Conservation (phyloP, 1,284 basidiomycete species). For the Athelia sp. region DNA sequence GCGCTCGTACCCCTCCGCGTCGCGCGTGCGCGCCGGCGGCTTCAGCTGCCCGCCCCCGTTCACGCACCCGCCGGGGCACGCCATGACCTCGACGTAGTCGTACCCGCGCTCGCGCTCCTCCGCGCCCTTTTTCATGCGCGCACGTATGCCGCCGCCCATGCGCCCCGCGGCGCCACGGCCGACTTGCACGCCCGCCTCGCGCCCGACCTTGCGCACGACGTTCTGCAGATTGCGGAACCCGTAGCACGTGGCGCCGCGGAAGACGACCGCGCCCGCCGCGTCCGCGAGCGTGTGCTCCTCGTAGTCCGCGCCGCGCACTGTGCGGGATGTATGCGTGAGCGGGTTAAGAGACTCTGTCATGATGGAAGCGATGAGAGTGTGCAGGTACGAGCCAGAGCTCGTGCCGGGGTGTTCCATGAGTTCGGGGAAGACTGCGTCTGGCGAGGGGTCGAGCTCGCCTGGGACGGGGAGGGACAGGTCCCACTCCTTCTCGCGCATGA, state of each 20-base stretch:
- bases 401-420: constrained; percentile 79
- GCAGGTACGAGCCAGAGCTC: constrained; percentile 94
- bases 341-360: constrained; percentile 33
- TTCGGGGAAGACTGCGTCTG: constrained; percentile 50
- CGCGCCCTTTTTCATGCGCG: constrained; percentile 26
- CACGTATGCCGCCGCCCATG: constrained; percentile 32
- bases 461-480: constrained; percentile 60
- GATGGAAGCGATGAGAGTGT: constrained; percentile 61
- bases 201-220: constrained; percentile 90
- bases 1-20: constrained; percentile 59
- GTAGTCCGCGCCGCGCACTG: constrained; percentile 51
- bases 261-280: constrained; percentile 58
- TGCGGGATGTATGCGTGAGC: constrained; percentile 49
- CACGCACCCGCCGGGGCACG: constrained; percentile 95
- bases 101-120: constrained; percentile 48
- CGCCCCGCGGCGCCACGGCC: constrained; percentile 63
- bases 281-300: constrained; percentile 56
- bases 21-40: constrained; percentile 36
- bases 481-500: constrained; percentile 82
- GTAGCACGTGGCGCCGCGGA: constrained; percentile 93
- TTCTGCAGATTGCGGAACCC: constrained; percentile 98
- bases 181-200: constrained; percentile 74
- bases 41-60: constrained; percentile 96
- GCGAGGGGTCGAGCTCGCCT: constrained; percentile 35
- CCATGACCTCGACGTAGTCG: constrained; percentile 99